These are phyloP conservation scores for Coniella lustricola DNA, from an alignment of 2,329 filamentous ascomycete genomes.

Conservation along the genomic window DNA sequence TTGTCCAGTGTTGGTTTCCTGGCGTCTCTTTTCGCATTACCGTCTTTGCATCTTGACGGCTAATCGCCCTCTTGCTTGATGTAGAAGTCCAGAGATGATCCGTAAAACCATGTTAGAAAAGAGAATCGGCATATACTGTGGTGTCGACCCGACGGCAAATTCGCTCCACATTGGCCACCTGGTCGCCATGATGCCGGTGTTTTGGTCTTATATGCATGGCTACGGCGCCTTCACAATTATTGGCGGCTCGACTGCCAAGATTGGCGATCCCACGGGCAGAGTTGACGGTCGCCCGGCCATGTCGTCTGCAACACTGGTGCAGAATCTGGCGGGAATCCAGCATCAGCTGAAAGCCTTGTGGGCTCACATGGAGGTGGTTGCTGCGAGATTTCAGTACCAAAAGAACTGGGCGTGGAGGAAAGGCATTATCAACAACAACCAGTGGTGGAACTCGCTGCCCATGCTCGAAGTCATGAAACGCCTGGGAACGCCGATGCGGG, in stretches of 20 bases:
- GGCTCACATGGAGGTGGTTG: slow-evolving; percentile 62
- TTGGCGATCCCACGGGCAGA: slow-evolving; percentile 72
- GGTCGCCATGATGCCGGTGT: slow-evolving; percentile 73
- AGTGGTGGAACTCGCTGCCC: slow-evolving; percentile 69
- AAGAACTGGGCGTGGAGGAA: slow-evolving; percentile 59
- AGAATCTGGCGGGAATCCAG: slow-evolving; percentile 62
- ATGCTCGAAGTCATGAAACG: slow-evolving; percentile 69
- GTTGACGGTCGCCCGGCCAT: slow-evolving; percentile 53
- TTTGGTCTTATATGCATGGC: slow-evolving; percentile 77
- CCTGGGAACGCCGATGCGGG: slow-evolving; percentile 64
- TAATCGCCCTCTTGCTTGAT: neutral
- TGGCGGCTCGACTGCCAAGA: slow-evolving; percentile 67
- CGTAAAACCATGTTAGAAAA: slow-evolving; percentile 57
- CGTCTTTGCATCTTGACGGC: slow-evolving; percentile 10
- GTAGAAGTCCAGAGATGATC: slow-evolving; percentile 35
- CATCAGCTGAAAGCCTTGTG: slow-evolving; percentile 68
- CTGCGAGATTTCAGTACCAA: slow-evolving; percentile 56
- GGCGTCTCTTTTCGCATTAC: too few relatives aligned
- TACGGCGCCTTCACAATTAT: slow-evolving; percentile 60
- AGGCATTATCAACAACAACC: slow-evolving; percentile 70
- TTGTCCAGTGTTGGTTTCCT: too few relatives aligned
- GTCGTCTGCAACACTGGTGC: slow-evolving; percentile 43
- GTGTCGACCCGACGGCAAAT: slow-evolving; percentile 73
- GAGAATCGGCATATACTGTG: slow-evolving; percentile 68
- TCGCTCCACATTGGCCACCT: slow-evolving; percentile 78